Evolutionary conservation across 345 rosid species (phyloP), one percentile per base, ranked within the genome.

Genomic region (Eucalyptus pauciflora): DNA sequence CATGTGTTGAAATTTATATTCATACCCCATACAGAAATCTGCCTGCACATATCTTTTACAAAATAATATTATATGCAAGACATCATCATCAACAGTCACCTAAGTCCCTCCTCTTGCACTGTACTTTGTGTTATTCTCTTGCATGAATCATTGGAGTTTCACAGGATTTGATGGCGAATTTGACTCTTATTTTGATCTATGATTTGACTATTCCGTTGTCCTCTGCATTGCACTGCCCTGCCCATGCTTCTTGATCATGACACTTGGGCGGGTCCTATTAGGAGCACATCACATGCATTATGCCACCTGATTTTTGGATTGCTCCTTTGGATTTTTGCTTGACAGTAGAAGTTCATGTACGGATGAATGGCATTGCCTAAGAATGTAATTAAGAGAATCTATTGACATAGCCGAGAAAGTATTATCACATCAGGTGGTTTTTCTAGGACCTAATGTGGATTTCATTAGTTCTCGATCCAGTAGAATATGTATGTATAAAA

Each of bases 401-500:
- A 76, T 3, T 11, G 12, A 76, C 3, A 41, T 22, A 76, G 48
- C 0, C 0, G 2, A 76, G 29, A 76, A 76, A 5, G 41, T 76
- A 22, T 20, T 6, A 41, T 20, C 0, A 12, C 16, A 37, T 37
- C 14, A 76, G 12, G 27, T 76, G 83, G 45, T 20, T 10, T 41
- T 33, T 37, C 4, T 18, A 37, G 48, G 0, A 11, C 48, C 29
- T 37, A 37, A 41, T 41, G 48, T 18, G 15, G 8, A 76, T 76
- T 41, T 9, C 3, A 33, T 17, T 69, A 33, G 20, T 33, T 69
- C 45, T 33, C 13, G 7, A 33, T 33, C 4, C 13, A 17, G 3
- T 1, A 33, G 43, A 69, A 31, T 33, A 31, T 69, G 24, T 17
- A 31, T 9, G 43, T 52, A 52, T 0, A 0, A n/a, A 33, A 69